Base-by-base conservation (phyloP, 306 rosid species). In the Prinsepia uniflora region DNA sequence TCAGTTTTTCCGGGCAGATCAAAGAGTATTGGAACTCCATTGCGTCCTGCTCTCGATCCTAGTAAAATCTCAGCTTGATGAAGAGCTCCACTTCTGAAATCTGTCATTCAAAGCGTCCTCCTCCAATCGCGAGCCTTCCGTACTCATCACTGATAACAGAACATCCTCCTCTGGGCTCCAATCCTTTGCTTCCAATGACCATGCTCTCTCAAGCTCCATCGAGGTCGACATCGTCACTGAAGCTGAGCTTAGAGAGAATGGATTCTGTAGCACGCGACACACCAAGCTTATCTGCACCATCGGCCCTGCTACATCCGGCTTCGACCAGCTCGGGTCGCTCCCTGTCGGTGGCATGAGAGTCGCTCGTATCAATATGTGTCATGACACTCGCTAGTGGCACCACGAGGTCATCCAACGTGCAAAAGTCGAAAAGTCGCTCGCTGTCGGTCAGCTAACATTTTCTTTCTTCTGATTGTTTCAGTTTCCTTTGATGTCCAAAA, bases 301-400 rank as follows among this genome's bases (percentile, higher is more conserved):
- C 62, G 99, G 97, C 11, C 99, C 99, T n/a, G 82, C 89, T 18
- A 83, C 93, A 1, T 82, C 86, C 58, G 96, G 96, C 30, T 86
- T 89, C 48, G 96, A 91, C 36, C 86, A 95, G 86, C 96, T 94
- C 4, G 96, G 91, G 87, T 89, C 97, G 5, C 82, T 94, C 11
- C 97, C 99, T 2, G 97, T 83, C 0, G 96, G 97, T 8, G 99
- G 99, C 18, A 95, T 95, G 99, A 95, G 91, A 76, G 92, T 95
- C 41, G 99, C 99, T 4, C 65, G 97, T 49, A 70, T 95, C 62
- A 95, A 95, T 77, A 91, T 91, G 99, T 95, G 99, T 71, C 99
- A 95, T 46, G 99, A 97, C 42, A 89, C 96, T 4, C 82, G 91
- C 43, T 90, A 87, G 47, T 95, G 99, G 99, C 99, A 95, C 68